Evolutionary conservation across 768 basidiomycete species (phyloP).

Genomic region (Trametopsis cervina): DNA sequence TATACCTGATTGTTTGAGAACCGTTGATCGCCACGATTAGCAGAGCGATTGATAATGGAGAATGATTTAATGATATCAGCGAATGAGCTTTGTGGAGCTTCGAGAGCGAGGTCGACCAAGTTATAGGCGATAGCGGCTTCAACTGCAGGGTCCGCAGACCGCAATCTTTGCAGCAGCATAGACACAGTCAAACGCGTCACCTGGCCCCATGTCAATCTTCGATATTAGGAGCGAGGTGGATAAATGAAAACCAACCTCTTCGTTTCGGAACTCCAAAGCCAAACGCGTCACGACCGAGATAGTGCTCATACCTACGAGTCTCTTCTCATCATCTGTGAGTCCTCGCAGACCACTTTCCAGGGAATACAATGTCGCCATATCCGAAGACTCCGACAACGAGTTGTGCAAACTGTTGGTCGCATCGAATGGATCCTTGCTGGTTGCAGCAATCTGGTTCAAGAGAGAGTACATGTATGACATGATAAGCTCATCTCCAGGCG

Average conservation of each 20-base stretch:
- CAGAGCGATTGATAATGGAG: constrained; percentile 75
- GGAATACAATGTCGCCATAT: constrained; percentile 46
- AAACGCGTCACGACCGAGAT: constrained; percentile 87
- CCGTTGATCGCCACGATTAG: constrained; percentile 84
- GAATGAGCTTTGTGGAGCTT: constrained; percentile 71
- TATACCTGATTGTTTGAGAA: constrained; percentile 85
- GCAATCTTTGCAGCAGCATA: constrained; percentile 85
- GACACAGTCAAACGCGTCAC: constrained; percentile 85
- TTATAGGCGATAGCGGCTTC: constrained; percentile 92
- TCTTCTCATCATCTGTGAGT: constrained; percentile 77
- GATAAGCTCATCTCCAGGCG: constrained; percentile 81
- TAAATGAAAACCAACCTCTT: constrained; percentile 75
- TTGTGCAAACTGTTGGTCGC: constrained; percentile 25
- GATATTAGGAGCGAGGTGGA: neutral
- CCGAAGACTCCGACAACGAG: constrained; percentile 24
- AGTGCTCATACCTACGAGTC: constrained; percentile 81
- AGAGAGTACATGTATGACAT: constrained; percentile 97
- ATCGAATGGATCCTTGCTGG: constrained; percentile 70
- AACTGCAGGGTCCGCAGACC: constrained; percentile 78
- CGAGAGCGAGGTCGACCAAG: constrained; percentile 81
- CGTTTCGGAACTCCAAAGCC: constrained; percentile 78
- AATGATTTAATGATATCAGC: constrained; percentile 80
- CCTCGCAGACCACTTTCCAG: constrained; percentile 59
- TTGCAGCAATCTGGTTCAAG: constrained; percentile 83
- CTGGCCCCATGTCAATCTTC: too few species aligned